Evolutionary conservation across 1,284 basidiomycete species (phyloP).

Genomic region (Ganoderma lingzhi): DNA sequence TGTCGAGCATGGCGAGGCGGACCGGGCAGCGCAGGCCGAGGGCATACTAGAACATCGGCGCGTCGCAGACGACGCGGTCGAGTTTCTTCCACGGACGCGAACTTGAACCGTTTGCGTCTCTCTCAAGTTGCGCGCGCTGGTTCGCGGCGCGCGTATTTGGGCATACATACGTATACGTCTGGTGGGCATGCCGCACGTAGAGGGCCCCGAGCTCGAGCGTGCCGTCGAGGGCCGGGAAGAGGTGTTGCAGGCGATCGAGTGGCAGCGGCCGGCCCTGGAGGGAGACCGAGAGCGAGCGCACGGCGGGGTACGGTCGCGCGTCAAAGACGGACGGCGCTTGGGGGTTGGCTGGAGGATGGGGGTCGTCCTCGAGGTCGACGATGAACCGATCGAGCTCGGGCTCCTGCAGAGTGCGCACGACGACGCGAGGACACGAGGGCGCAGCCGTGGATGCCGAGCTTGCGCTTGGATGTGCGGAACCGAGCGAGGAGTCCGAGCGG

Average conservation of each 20-base stretch:
- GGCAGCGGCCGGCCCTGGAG: neutral
- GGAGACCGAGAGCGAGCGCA: neutral
- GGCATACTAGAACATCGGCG: neutral
- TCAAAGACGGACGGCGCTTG: neutral
- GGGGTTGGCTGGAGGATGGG: neutral
- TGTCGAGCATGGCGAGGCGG: neutral
- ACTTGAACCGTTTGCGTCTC: neutral
- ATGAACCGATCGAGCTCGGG: neutral
- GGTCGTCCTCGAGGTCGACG: neutral
- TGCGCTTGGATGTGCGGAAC: neutral
- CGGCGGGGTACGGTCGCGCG: neutral
- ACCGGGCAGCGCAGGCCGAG: neutral
- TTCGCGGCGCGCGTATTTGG: neutral
- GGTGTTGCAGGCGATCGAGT: neutral
- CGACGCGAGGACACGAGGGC: neutral
- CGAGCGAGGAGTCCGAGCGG: neutral
- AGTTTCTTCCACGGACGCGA: neutral
- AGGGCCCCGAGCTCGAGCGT: neutral
- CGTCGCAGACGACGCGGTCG: neutral
- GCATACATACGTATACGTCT: no score
- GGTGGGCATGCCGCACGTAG: neutral
- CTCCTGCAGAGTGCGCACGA: neutral
- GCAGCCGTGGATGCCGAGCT: neutral
- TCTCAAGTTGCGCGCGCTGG: neutral
- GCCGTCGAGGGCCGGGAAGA: neutral